Evolutionary conservation across 257 asterid genomes (phyloP).

Genomic region (Plantago elongata): DNA sequence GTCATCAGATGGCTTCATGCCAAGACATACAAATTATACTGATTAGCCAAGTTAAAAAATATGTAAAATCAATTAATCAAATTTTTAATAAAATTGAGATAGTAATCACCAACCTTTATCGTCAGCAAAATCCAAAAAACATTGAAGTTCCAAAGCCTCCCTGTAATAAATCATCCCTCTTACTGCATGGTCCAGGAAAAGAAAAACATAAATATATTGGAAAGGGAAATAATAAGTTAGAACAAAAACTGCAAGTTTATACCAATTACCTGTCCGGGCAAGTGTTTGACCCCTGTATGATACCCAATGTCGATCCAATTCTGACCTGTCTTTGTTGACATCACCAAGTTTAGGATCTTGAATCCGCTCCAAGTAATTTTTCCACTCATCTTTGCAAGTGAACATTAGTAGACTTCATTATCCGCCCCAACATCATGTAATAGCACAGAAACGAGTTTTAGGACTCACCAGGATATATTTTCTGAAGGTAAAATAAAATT

Average conservation of each 20-base stretch:
- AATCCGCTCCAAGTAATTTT: slow-evolving; percentile 68
- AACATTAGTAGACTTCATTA: slow-evolving; percentile 16
- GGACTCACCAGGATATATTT: slow-evolving; percentile 83
- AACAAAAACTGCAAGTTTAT: slow-evolving; percentile 13
- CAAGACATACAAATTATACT: not conserved
- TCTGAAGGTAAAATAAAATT: slow-evolving; percentile 84
- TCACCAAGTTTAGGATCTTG: slow-evolving; percentile 44
- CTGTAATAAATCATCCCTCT: slow-evolving; percentile 99
- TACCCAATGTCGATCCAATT: slow-evolving; percentile 83
- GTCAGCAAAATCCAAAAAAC: slow-evolving; percentile 86
- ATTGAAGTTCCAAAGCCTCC: slow-evolving; percentile 88
- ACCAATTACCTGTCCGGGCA: slow-evolving; percentile 76
- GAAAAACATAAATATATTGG: slow-evolving; percentile 3
- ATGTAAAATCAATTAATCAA: not conserved
- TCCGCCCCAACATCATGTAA: slow-evolving; percentile 17
- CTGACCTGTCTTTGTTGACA: slow-evolving; percentile 43
- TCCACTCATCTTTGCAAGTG: slow-evolving; percentile 71
- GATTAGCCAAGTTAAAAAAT: not conserved
- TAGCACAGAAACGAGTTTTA: slow-evolving; percentile 18
- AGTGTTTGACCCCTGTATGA: slow-evolving; percentile 98
- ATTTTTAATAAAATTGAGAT: slow-evolving; percentile 14
- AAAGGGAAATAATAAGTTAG: not conserved
- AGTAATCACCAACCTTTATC: slow-evolving; percentile 59
- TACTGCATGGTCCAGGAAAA: slow-evolving; percentile 43
- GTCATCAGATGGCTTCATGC: too few relatives aligned